A percentile compares a stretch with the other conserved stretches of the same genome.
These are phyloP conservation scores for Bryoglossum gracile DNA, from an alignment of 495 filamentous ascomycete species.

Conservation along the genomic window DNA sequence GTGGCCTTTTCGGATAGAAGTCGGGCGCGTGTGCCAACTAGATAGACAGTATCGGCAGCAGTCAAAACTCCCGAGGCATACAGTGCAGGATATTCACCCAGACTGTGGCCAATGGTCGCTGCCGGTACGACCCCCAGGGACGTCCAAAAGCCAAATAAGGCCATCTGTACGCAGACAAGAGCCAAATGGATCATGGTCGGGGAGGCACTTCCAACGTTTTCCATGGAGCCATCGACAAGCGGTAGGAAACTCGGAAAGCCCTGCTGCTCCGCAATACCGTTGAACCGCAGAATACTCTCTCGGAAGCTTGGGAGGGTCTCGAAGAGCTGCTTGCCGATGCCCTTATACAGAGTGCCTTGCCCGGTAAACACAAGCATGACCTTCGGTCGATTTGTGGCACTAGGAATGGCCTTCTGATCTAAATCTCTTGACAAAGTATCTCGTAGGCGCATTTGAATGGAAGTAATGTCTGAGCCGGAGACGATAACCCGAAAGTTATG, in stretches of 20 bases:
- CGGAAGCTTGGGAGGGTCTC: slow-evolving; percentile 58
- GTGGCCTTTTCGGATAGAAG: slow-evolving; percentile 66
- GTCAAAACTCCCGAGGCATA: slow-evolving; percentile 73
- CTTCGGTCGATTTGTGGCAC: neutral
- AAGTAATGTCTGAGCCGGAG: slow-evolving; percentile 28
- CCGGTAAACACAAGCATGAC: slow-evolving; percentile 63
- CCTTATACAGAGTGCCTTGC: slow-evolving; percentile 55
- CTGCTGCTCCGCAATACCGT: slow-evolving; percentile 57
- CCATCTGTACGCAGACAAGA: slow-evolving; percentile 73
- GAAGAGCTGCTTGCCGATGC: slow-evolving; percentile 66
- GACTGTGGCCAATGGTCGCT: slow-evolving; percentile 76
- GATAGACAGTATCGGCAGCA: slow-evolving; percentile 68
- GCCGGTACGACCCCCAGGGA: slow-evolving; percentile 68
- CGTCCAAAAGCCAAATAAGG: slow-evolving; percentile 67
- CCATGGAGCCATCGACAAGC: slow-evolving; percentile 53
- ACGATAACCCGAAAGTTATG: slow-evolving; percentile 63
- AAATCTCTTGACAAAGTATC: neutral
- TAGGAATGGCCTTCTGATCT: neutral
- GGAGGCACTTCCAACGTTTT: slow-evolving; percentile 48
- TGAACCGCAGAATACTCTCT: slow-evolving; percentile 57
- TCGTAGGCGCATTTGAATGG: neutral
- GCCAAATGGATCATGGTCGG: slow-evolving; percentile 73
- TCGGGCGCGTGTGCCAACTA: slow-evolving; percentile 69
- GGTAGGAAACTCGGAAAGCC: slow-evolving; percentile 61
- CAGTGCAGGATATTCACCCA: slow-evolving; percentile 83